phyloP scores from a whole-genome alignment of 257 asterid species.

The Solanum habrochaites region DNA sequence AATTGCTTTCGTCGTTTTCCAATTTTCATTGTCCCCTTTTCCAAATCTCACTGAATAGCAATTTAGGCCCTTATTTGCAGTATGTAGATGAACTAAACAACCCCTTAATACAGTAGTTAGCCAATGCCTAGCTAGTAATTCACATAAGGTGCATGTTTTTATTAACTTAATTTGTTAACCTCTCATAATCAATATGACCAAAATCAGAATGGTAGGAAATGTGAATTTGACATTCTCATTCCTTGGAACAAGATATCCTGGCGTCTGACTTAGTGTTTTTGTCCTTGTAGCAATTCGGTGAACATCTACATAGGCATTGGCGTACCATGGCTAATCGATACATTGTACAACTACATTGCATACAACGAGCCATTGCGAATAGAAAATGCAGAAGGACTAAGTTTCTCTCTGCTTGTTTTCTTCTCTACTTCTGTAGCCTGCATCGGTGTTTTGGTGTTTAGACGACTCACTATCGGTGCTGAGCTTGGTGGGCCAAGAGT shows the following conservation, averaged over 20 bases:
- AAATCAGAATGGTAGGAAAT: background rate
- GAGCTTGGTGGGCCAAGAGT: constrained; percentile 86
- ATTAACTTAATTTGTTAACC: too few species aligned
- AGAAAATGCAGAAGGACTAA: constrained; percentile 60
- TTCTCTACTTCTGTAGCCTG: constrained; percentile 78
- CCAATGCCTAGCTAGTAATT: background rate
- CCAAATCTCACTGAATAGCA: background rate
- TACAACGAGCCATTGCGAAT: constrained; percentile 57
- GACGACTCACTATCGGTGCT: constrained; percentile 66
- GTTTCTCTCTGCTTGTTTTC: constrained; percentile 80
- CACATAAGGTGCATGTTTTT: too few species aligned
- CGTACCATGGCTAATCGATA: constrained; percentile 81
- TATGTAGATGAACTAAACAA: background rate
- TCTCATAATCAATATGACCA: background rate
- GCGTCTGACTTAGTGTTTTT: background rate
- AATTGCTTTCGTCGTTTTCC: background rate
- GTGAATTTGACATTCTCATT: background rate
- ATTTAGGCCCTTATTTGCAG: background rate
- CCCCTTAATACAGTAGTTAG: background rate
- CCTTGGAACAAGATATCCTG: background rate
- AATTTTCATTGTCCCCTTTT: background rate
- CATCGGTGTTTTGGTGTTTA: constrained; percentile 58
- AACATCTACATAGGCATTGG: constrained; percentile 88
- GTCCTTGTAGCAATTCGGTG: constrained; percentile 70
- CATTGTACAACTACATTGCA: constrained; percentile 72